A percentile compares a stretch with the other conserved stretches of the same genome.
phyloP scores from a whole-genome alignment of 495 filamentous ascomycete genomes.

The Penicillium desertorum region DNA sequence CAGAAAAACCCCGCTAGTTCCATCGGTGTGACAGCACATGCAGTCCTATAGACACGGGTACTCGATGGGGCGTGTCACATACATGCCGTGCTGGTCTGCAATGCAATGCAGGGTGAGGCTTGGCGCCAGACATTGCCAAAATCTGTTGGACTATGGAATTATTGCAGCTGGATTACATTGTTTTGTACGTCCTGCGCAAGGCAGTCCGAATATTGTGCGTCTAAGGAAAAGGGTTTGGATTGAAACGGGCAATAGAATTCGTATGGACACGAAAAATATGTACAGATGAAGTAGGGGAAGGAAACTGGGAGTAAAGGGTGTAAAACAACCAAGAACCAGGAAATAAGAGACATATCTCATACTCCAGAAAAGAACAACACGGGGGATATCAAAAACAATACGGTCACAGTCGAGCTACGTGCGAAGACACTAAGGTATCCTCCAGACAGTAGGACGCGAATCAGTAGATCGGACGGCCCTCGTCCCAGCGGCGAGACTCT shows the following conservation, averaged over 20 bases:
- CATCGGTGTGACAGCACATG: too few species aligned
- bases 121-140: not conserved
- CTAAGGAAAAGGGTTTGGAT: not conserved
- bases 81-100: not conserved
- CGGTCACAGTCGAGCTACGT: conserved; percentile 5
- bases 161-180: not conserved
- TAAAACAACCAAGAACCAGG: not conserved
- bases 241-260: not conserved
- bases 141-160: not conserved
- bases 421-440: conserved; percentile 14
- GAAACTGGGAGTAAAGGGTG: not conserved
- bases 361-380: conserved; percentile 10
- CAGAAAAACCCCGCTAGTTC: too few species aligned
- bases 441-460: not conserved
- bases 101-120: conserved; percentile 1
- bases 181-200: not conserved
- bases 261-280: conserved; percentile 17
- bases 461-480: conserved; percentile 65
- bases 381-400: conserved; percentile 22
- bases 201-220: too few species aligned
- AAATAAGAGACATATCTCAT: conserved; percentile 17
- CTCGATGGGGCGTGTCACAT: not conserved
- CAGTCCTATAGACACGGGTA: too few species aligned
- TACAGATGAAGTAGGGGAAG: conserved; percentile 14
- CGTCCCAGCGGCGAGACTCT: conserved; percentile 57